Percentiles rank a stretch among this genome's conserved stretches.
These are phyloP conservation scores for Lolium multiflorum DNA, from an alignment of 176 grass and related monocot species.

Conservation along the genomic window DNA sequence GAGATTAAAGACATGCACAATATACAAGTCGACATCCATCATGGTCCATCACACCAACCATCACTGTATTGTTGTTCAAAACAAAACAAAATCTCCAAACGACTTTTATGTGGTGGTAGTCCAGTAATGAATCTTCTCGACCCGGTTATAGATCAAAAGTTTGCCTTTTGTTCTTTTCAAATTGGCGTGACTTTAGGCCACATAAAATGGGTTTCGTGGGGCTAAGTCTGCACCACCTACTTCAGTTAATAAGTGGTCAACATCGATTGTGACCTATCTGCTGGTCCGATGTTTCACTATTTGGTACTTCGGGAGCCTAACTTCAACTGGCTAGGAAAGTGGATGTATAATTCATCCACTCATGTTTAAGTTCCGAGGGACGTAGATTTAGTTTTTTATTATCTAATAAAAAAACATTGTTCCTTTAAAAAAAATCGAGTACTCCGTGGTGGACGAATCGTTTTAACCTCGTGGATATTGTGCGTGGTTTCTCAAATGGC, in stretches of 20 bases:
- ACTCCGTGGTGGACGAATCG: not conserved
- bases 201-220: not conserved
- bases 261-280: not conserved
- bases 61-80: not conserved
- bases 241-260: not conserved
- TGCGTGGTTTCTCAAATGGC: not conserved
- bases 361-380: too few relatives aligned
- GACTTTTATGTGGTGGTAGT: conserved; percentile 5
- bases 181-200: not conserved
- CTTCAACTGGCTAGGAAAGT: too few relatives aligned
- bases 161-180: not conserved
- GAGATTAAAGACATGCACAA: too few relatives aligned
- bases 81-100: not conserved
- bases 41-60: not conserved
- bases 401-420: too few relatives aligned
- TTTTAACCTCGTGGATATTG: not conserved
- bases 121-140: not conserved
- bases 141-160: not conserved
- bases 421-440: too few relatives aligned
- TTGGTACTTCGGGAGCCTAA: too few relatives aligned
- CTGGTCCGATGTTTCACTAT: not conserved
- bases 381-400: too few relatives aligned
- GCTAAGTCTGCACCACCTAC: not conserved
- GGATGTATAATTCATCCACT: too few relatives aligned
- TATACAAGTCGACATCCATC: conserved; percentile 17